Evolutionary conservation across 192 early-diverging fungal species (phyloP), one percentile per base, ranked within the genome.

Genomic region (Geranomyces michiganensis): DNA sequence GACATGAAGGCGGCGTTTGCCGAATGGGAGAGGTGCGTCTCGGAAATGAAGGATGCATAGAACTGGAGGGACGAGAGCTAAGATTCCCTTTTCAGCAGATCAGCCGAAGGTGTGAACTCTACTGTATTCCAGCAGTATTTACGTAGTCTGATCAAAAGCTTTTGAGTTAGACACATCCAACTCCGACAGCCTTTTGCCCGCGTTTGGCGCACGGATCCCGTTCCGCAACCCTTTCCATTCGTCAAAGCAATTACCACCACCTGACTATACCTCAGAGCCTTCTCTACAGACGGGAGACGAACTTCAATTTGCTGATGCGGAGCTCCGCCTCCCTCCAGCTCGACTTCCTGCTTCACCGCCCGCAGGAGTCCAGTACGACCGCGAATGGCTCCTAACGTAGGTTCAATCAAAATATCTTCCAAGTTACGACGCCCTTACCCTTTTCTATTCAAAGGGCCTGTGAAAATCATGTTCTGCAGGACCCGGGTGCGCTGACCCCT

Each of bases 401-500:
- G 36, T 41, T 10, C 3, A 3, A 41, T 41, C 36, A 3, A 41
- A 41, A 41, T 3, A 3, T 10, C 10, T 41, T 10, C 36, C 36
- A 10, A 41, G 3, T 10, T 41, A 10, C 36, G 10, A 10, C 5
- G 5, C 10, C 5, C 36, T 41, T 10, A 41, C 10, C 5, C 36
- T 41, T 41, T 3, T 3, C 5, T 41, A 7, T 41, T 7, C 10
- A 7, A 41, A 79, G 19, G 17, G 81, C 88, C 62, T 91, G 89
- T 64, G 76, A 79, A 19, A 48, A 69, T 8, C 88, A 91, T 72
- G 33, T 87, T 12, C 53, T 48, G 24, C 31, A 45, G 10, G 81
- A 79, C 44, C 74, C 48, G 2, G 68, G 61, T 4, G 77, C 76
- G 0, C 73, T 91, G 66, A 80, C 84, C 4, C 78, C 81, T 12